Evolutionary conservation across 2,329 filamentous ascomycete genomes (phyloP).

Genomic region (Botrytis cinerea): DNA sequence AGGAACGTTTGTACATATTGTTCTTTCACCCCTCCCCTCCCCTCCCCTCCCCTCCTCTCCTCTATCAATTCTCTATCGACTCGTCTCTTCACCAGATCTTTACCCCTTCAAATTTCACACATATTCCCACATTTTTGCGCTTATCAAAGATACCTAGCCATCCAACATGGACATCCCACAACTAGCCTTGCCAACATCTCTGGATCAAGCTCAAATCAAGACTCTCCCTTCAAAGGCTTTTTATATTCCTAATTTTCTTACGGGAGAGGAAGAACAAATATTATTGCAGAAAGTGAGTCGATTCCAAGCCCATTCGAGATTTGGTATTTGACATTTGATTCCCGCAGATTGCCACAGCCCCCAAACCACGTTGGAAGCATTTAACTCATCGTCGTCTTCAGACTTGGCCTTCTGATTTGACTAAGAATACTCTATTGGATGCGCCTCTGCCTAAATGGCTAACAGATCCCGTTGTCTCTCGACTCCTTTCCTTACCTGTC

Average conservation of each 20-base stretch:
- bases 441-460: conserved; percentile 77
- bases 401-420: conserved; percentile 83
- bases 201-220: conserved; percentile 55
- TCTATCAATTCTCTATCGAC: background rate
- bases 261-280: conserved; percentile 66
- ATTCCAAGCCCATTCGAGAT: conserved; percentile 25
- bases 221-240: conserved; percentile 67
- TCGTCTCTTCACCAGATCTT: background rate
- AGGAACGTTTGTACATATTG: background rate
- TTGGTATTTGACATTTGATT: conserved; percentile 21
- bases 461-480: conserved; percentile 65
- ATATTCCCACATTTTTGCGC: background rate
- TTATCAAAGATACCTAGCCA: background rate
- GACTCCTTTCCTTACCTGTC: conserved; percentile 54
- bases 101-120: background rate
- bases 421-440: conserved; percentile 74
- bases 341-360: conserved; percentile 57
- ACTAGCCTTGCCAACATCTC: conserved; percentile 39
- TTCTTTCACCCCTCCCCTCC: too few relatives aligned
- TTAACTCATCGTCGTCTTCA: conserved; percentile 89
- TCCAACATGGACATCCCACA: conserved; percentile 24
- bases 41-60: too few relatives aligned
- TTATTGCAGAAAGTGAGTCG: conserved; percentile 69
- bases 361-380: conserved; percentile 79
- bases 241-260: conserved; percentile 87